These are phyloP conservation scores for Lipomyces japonicus DNA, from an alignment of 805 yeast species.

Conservation along the genomic window DNA sequence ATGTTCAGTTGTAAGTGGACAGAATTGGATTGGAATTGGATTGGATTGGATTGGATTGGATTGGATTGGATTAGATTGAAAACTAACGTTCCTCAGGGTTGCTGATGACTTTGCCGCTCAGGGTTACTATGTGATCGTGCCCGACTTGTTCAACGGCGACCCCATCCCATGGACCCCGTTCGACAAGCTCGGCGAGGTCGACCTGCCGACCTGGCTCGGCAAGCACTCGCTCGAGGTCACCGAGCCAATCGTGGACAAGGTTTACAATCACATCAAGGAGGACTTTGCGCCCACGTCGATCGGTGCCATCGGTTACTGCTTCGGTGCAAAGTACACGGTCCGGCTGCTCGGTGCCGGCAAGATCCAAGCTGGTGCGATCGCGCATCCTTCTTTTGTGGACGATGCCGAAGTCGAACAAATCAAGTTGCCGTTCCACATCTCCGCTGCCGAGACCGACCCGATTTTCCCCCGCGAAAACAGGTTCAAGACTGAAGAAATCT, in stretches of 20 bases:
- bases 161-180: constrained; percentile 40
- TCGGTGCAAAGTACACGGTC: constrained; percentile 70
- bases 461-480: constrained; percentile 64
- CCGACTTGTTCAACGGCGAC: constrained; percentile 67
- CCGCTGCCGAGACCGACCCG: constrained; percentile 66
- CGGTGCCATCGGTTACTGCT: constrained; percentile 74
- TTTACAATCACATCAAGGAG: constrained; percentile 44
- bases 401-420: constrained; percentile 62
- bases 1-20: constrained; percentile 45
- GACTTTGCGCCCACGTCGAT: constrained; percentile 49
- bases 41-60: neutral
- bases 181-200: constrained; percentile 23
- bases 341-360: constrained; percentile 44
- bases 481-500: constrained; percentile 54
- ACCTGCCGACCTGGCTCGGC: constrained; percentile 48
- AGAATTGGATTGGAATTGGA: neutral
- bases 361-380: constrained; percentile 64
- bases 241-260: constrained; percentile 48
- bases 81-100: constrained; percentile 25
- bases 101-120: constrained; percentile 50
- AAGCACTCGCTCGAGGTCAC: constrained; percentile 52
- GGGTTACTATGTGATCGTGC: constrained; percentile 66
- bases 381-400: constrained; percentile 76
- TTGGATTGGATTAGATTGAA: too few relatives aligned
- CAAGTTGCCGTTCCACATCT: constrained; percentile 60